These are phyloP conservation scores for Tagetes patula DNA, from an alignment of 129 eudicot genomes.

Conservation along the genomic window DNA sequence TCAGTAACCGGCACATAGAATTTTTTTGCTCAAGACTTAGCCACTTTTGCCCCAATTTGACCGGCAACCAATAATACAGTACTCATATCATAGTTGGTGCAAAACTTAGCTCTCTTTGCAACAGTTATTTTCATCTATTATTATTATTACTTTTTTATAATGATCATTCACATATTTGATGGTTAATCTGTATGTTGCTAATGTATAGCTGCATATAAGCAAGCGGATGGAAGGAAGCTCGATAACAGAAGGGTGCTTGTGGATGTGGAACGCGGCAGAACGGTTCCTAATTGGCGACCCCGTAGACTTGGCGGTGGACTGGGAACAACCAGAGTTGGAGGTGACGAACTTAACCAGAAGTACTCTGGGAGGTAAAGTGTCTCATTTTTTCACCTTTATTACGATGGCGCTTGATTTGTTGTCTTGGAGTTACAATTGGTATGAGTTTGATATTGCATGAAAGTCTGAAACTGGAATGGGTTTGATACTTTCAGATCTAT, in stretches of 20 bases:
- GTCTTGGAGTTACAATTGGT: background rate
- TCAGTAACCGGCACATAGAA: too few relatives aligned
- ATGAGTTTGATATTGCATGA: background rate
- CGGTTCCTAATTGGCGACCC: constrained; percentile 97
- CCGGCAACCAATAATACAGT: background rate
- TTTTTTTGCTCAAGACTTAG: background rate
- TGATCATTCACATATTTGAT: constrained; percentile 17
- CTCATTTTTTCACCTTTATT: background rate
- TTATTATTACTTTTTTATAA: background rate
- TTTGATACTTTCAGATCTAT: background rate
- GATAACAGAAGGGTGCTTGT: constrained; percentile 95
- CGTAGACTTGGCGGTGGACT: constrained; percentile 99
- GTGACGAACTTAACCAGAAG: constrained; percentile 75
- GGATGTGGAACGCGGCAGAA: constrained; percentile 99
- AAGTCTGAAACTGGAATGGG: background rate
- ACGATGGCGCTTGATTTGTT: background rate
- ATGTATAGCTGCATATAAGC: constrained; percentile 88
- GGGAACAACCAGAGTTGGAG: constrained; percentile 94
- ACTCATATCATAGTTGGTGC: background rate
- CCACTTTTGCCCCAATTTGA: background rate
- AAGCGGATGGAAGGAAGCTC: constrained; percentile 95
- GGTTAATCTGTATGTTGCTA: constrained; percentile 10
- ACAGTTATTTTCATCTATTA: background rate
- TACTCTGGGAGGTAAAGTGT: constrained; percentile 63
- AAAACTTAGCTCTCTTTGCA: background rate